Evolutionary conservation across 495 filamentous ascomycete species (phyloP), one percentile per base, ranked within the genome.

Genomic region (Penicillium canescens): DNA sequence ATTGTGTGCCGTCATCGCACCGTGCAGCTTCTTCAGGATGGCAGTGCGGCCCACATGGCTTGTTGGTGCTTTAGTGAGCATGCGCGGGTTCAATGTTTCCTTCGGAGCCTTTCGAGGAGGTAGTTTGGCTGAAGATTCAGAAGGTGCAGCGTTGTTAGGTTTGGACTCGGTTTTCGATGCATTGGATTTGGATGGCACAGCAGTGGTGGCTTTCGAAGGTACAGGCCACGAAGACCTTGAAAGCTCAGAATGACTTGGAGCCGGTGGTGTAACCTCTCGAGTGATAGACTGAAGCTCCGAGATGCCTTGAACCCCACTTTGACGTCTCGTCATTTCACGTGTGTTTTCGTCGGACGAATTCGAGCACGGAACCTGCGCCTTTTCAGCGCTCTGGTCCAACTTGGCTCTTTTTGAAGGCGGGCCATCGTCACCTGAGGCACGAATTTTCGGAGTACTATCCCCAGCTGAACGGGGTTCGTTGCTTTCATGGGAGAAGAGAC

Each of bases 51-150:
- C 81, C 24, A 75, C 77, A 68, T 95, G 90, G 3, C 73, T 61
- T 3, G 87, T 88, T 10, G 94, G 93, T 0, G 88, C 76, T 9
- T 83, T 81, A 18, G 83, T 71, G 5, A 98, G 69, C 55, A 88
- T 82, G n/a, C 91, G 82, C 42, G 95, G 95, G 55, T 92, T 96
- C 36, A 97, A 74, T 4, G 78, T 63, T 63, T 82, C 79, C 42
- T 73, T 76, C 7, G 65, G 65, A 16, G 67, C 65, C 42, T 71
- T 67, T 40, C 76, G 67, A 34, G 66, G 63, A 18, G 68, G 70
- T 3, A 70, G 60, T 35, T 50, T 40, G 28, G 66, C 49, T 23
- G 33, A 21, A 42, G 16, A 7, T 14, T n/a, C 24, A 49, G 36
- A 28, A 10, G 40, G 21, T 7, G 38, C 7, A n/a, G 7, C n/a